Conservation (phyloP, 2,329 filamentous ascomycete species). For the Aspergillus novofumigatus region DNA sequence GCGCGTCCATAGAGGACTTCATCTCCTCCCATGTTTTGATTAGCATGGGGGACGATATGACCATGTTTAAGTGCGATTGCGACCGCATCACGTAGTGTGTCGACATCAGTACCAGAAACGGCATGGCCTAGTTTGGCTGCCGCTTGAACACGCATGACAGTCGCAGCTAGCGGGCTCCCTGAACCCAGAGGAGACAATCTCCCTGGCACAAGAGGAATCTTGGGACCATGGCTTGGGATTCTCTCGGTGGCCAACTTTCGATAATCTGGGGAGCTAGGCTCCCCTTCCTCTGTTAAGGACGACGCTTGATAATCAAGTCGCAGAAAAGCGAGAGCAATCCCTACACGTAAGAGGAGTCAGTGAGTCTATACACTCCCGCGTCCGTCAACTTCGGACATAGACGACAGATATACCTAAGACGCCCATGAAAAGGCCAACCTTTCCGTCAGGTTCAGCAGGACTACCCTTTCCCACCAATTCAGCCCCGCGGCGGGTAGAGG, state of each 20-base stretch:
- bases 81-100: conserved; percentile 25
- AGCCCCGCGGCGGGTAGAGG: conserved; percentile 26
- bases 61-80: conserved; percentile 28
- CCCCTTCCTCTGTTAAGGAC: conserved; percentile 15
- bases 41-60: conserved; percentile 21
- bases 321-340: conserved; percentile 34
- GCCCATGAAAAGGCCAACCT: conserved; percentile 28
- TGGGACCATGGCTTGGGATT: conserved; percentile 21
- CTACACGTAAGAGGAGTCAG: conserved; percentile 15
- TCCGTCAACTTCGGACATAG: neutral
- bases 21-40: conserved; percentile 31
- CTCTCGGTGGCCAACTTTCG: conserved; percentile 24
- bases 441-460: conserved; percentile 19
- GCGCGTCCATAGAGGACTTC: conserved; percentile 38
- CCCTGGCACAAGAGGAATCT: conserved; percentile 23
- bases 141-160: conserved; percentile 16
- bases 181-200: conserved; percentile 34
- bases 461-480: conserved; percentile 22
- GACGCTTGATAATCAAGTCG: conserved; percentile 34
- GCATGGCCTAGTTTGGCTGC: conserved; percentile 15
- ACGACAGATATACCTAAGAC: conserved; percentile 25
- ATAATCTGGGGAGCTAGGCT: conserved; percentile 19
- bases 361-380: neutral
- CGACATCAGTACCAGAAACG: conserved; percentile 26
- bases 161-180: conserved; percentile 24